phyloP scores from a whole-genome alignment of 2,329 filamentous ascomycete genomes.

The Fusarium sp. region DNA sequence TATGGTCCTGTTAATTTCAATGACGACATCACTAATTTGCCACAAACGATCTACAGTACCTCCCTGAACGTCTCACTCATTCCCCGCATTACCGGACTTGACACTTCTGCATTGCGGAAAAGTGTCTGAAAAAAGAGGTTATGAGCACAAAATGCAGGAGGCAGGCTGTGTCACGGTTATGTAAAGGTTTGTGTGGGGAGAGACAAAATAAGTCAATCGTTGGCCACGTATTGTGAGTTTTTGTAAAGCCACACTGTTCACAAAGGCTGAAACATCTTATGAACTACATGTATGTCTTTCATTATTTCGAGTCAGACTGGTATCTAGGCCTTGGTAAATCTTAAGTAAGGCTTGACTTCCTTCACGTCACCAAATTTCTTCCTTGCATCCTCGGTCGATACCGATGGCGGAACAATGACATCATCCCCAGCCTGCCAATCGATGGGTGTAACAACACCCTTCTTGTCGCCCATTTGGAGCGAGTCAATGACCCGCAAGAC shows the following conservation, averaged over 20 bases:
- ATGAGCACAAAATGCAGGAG: not conserved
- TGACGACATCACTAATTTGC: conserved; percentile 8
- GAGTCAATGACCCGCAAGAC: conserved; percentile 82
- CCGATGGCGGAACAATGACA: conserved; percentile 86
- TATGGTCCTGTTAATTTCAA: not conserved
- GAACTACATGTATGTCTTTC: too few species aligned
- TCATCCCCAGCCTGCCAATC: conserved; percentile 90
- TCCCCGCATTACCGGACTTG: not conserved
- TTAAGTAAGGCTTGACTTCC: conserved; percentile 76
- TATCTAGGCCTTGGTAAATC: conserved; percentile 65
- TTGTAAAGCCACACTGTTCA: too few species aligned
- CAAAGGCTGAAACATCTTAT: too few species aligned
- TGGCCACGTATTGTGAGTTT: too few species aligned
- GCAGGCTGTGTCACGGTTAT: not conserved
- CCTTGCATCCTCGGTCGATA: conserved; percentile 86
- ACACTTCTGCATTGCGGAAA: not conserved
- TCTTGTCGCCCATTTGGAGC: conserved; percentile 84
- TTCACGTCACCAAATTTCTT: conserved; percentile 84
- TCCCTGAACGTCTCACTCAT: rapidly evolving
- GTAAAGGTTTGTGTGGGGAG: too few species aligned
- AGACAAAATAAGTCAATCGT: too few species aligned
- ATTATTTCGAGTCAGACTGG: too few species aligned
- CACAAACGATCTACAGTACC: not conserved
- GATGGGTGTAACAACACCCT: conserved; percentile 86
- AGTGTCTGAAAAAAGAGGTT: not conserved